phyloP scores from a whole-genome alignment of 345 rosid species.

The Mangifera indica region DNA sequence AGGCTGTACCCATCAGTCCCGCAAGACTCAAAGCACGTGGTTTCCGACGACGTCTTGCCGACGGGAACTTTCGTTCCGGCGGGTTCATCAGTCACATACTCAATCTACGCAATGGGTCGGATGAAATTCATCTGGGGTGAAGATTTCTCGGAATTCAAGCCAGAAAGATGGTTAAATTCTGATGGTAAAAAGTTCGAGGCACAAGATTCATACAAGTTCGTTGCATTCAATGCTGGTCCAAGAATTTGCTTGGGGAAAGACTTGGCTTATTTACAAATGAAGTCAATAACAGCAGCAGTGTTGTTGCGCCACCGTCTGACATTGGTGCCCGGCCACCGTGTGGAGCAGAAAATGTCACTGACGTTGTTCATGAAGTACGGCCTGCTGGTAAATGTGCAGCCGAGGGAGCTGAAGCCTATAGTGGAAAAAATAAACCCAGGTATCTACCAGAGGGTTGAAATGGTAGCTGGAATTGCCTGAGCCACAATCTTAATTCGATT shows the following conservation, averaged over 20 bases:
- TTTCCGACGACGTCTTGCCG: conserved; percentile 57
- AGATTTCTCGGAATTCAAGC: conserved; percentile 60
- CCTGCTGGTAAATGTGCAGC: conserved; percentile 45
- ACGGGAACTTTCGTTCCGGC: conserved; percentile 63
- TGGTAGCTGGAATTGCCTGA: conserved; percentile 15
- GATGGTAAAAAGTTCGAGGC: conserved; percentile 28
- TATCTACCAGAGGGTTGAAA: neutral
- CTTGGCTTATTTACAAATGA: conserved; percentile 71
- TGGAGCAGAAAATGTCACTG: conserved; percentile 80
- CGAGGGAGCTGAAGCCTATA: conserved; percentile 41
- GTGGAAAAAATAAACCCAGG: conserved; percentile 25
- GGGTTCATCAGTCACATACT: conserved; percentile 65
- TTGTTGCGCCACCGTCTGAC: conserved; percentile 54
- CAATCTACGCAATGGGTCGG: conserved; percentile 65
- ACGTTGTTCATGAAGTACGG: conserved; percentile 80
- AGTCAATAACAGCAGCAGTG: conserved; percentile 65
- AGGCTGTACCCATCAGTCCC: conserved; percentile 78
- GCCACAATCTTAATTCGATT: neutral
- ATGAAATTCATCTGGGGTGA: conserved; percentile 70
- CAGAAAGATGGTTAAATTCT: conserved; percentile 61
- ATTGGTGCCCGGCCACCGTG: conserved; percentile 55
- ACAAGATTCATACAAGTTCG: conserved; percentile 50
- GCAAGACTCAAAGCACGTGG: conserved; percentile 65
- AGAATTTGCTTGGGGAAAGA: conserved; percentile 69
- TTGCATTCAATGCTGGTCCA: conserved; percentile 79